Evolutionary conservation across 306 rosid species (phyloP), one percentile per base, ranked within the genome.

Genomic region (Gillenia trifoliata): DNA sequence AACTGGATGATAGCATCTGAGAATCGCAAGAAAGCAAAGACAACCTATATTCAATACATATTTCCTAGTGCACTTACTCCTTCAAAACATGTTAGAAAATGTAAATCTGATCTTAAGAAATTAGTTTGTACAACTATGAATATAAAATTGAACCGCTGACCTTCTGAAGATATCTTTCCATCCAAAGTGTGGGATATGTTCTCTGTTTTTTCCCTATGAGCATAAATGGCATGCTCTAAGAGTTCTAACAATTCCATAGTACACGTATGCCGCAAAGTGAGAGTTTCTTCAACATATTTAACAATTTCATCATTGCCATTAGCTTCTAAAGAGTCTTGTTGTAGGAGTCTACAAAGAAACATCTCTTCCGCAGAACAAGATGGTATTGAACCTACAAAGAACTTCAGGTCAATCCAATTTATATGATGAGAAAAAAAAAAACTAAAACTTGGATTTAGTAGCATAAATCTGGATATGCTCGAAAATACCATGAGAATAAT

Each of bases 341-440:
- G 93, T 80, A 91, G 75, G 78, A 94, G 81, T 79, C 89, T 91
- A 74, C 95, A 91, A 62, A 94, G 95, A 85, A 94, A 90, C 80
- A 88, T 81, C 77, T 90, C 91, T 77, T 91, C 97, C 29, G 71
- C 93, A 23, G 90, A 87, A 83, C 97, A 87, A 19, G 72, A 73
- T 69, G 93, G 92, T 79, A 90, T 85, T 72, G 86, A 87, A 74
- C 90, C 97, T 94, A 78, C 41, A 85, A 70, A 70, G 25, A n/a
- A 83, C 69, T 38, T 63, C 78, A 66, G 79, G 80, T 81, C 81
- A 85, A 70, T 79, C 62, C 10, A 31, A 72, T 72, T 71, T 47
- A 71, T 31, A 72, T 66, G 16, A 29, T 73, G 70, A 34, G 55
- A 50, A 75, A 64, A 70, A 80, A 16, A 61, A 29, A 33, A 50